Conservation (phyloP, 108 stramenopile species). For the Nitzschia inconspicua region DNA sequence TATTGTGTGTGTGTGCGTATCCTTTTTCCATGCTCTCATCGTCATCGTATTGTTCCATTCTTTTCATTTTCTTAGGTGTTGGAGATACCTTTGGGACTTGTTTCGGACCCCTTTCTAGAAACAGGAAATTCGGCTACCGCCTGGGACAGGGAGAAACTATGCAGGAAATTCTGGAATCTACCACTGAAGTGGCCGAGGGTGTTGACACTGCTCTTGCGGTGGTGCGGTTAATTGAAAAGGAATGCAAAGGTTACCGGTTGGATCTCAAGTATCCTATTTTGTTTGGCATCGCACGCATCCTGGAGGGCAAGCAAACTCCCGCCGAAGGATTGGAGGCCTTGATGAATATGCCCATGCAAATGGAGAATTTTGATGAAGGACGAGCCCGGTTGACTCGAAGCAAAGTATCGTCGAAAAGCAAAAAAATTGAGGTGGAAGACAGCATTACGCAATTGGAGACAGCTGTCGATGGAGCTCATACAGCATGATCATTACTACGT, state of each 20-base stretch:
- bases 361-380: constrained; percentile 88
- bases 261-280: constrained; percentile 96
- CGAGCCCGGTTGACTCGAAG: too few species aligned
- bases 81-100: constrained; percentile 98
- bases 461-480: too few species aligned
- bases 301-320: constrained; percentile 87
- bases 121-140: constrained; percentile 90
- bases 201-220: constrained; percentile 92
- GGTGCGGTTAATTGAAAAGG: constrained; percentile 84
- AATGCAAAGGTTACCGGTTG: constrained; percentile 86
- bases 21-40: not conserved
- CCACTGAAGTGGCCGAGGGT: constrained; percentile 94
- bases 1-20: not conserved
- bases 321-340: constrained; percentile 84
- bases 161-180: constrained; percentile 81
- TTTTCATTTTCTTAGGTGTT: constrained; percentile 50
- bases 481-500: too few species aligned
- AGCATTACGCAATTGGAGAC: too few species aligned
- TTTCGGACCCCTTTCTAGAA: constrained; percentile 94
- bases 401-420: too few species aligned
- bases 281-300: constrained; percentile 89
- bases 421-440: too few species aligned
- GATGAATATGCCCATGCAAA: constrained; percentile 92
- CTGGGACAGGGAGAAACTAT: constrained; percentile 93
- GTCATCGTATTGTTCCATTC: not conserved